Percentiles rank a stretch among this genome's conserved stretches.
Conservation (phyloP, 164 flowering plant genomes). For the Houttuynia cordata region DNA sequence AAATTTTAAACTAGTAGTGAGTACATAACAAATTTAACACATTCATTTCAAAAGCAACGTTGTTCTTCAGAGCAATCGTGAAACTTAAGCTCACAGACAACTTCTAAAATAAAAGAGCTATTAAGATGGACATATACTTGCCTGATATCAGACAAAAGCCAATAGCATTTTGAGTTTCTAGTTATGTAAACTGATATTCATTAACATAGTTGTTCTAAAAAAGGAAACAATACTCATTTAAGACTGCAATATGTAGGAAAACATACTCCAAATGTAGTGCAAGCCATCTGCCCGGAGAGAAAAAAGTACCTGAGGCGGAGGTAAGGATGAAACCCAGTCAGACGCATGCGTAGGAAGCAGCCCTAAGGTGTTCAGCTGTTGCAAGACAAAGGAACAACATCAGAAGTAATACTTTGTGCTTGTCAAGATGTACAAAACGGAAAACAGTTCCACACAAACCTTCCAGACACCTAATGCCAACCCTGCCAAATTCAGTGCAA, state of each 20-base stretch:
- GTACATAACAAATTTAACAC: no score
- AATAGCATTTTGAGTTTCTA: no score
- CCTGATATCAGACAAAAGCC: no score
- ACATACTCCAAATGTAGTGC: background rate
- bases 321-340: conserved; percentile 95
- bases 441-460: conserved; percentile 32
- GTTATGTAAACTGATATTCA: no score
- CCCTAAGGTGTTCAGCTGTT: conserved; percentile 89
- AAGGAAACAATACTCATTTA: background rate
- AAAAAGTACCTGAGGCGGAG: conserved; percentile 64
- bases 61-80: no score
- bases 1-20: no score
- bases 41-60: no score
- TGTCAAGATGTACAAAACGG: background rate
- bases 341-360: conserved; percentile 98
- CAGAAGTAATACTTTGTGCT: background rate
- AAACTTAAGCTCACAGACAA: no score
- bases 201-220: background rate
- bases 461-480: conserved; percentile 87
- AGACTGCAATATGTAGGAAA: background rate
- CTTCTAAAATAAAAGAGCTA: no score
- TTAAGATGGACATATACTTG: no score
- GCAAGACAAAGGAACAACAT: background rate
- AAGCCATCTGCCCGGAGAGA: background rate
- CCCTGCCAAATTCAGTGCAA: conserved; percentile 80